Evolutionary conservation across 2,329 filamentous ascomycete genomes (phyloP).

Genomic region (Metarhizium anisopliae): DNA sequence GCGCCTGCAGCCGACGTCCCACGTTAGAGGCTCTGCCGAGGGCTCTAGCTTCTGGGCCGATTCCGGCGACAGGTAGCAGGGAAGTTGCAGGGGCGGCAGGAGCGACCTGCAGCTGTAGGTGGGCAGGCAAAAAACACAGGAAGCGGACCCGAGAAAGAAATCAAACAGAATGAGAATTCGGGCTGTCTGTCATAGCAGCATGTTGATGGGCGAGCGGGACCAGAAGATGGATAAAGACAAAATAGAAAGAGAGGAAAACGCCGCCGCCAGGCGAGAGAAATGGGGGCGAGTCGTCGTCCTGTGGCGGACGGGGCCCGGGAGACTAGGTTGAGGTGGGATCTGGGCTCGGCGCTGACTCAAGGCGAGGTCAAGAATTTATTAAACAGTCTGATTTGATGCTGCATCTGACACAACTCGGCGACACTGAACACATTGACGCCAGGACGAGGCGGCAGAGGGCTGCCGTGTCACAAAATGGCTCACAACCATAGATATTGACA

Average conservation of each 20-base stretch:
- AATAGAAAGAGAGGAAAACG: no score
- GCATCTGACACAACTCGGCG: no score
- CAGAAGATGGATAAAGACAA: not conserved
- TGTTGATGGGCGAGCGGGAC: not conserved
- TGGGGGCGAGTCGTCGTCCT: no score
- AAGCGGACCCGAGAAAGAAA: not conserved
- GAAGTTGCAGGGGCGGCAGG: not conserved
- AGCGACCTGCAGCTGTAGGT: not conserved
- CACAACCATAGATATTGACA: no score
- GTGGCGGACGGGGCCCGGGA: not conserved
- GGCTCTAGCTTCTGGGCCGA: conserved; percentile 2
- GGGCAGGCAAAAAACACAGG: not conserved
- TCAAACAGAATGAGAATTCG: not conserved
- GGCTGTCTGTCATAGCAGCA: not conserved
- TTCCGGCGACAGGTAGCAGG: conserved; percentile 3
- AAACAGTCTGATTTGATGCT: not conserved
- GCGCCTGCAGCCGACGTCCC: conserved; percentile 7
- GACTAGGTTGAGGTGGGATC: not conserved
- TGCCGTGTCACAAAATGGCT: no score
- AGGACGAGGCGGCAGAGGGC: no score
- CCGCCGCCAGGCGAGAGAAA: no score
- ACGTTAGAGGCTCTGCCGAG: conserved; percentile 9
- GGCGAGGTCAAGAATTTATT: not conserved
- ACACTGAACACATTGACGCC: no score
- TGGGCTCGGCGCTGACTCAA: not conserved